phyloP scores from a whole-genome alignment of 169 alveolate species.

The Plasmodium knowlesi region DNA sequence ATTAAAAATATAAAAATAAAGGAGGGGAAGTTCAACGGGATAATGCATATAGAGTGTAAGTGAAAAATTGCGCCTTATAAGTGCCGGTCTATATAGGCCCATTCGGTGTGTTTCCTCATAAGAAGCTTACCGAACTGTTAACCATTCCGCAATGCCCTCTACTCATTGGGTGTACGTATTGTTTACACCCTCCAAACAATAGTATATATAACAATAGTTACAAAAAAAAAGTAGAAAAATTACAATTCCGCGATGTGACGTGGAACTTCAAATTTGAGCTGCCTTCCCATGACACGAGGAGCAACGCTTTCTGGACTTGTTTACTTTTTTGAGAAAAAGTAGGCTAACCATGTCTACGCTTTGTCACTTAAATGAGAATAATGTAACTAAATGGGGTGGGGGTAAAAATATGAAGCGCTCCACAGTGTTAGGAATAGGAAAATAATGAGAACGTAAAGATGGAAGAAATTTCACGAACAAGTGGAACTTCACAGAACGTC shows the following conservation, averaged over 20 bases:
- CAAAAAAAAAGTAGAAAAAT: neutral
- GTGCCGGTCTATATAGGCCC: neutral
- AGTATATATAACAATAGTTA: neutral
- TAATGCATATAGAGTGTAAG: neutral
- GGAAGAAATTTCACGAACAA: neutral
- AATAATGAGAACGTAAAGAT: neutral
- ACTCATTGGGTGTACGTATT: neutral
- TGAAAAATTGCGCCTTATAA: neutral
- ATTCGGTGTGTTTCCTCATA: neutral
- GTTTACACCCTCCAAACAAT: neutral
- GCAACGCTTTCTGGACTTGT: neutral
- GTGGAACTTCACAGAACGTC: neutral
- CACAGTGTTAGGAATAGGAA: neutral
- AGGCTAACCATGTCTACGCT: neutral
- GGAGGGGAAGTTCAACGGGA: neutral
- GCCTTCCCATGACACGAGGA: neutral
- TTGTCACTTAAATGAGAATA: conserved; percentile 9
- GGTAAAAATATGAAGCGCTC: neutral
- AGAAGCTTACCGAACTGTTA: neutral
- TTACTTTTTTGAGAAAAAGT: neutral
- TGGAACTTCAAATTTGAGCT: neutral
- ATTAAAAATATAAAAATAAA: neutral
- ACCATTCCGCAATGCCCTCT: neutral
- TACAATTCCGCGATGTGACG: neutral
- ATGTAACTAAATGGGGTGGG: conserved; percentile 12